Conservation (phyloP, 768 basidiomycete genomes). For the Podaxis pistillaris region DNA sequence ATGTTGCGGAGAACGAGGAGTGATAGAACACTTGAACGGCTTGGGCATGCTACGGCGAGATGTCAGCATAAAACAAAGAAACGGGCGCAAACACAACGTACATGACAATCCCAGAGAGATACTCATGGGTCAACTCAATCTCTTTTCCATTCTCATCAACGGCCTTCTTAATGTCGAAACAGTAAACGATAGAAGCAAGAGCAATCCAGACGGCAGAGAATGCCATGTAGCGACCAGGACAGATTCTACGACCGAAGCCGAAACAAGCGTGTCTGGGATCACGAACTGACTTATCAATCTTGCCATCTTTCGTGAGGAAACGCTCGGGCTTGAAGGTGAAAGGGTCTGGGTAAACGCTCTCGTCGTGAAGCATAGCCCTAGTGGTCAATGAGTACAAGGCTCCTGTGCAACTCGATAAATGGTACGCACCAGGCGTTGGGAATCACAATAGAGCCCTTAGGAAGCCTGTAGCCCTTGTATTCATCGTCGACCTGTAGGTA, state of each 20-base stretch:
- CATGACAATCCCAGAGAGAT: constrained; percentile 20
- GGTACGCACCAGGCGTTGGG: constrained; percentile 30
- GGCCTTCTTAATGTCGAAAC: constrained; percentile 24
- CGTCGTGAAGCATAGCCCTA: constrained; percentile 43
- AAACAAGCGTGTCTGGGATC: constrained; percentile 28
- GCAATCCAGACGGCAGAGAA: constrained; percentile 25
- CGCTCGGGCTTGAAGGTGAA: constrained; percentile 41
- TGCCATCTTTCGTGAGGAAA: constrained; percentile 28
- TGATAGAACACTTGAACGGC: constrained; percentile 20
- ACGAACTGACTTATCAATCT: constrained; percentile 23
- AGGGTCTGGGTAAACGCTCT: constrained; percentile 37
- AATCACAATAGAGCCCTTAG: constrained; percentile 31
- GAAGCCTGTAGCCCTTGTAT: constrained; percentile 29
- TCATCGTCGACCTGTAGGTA: constrained; percentile 24
- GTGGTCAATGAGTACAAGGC: neutral
- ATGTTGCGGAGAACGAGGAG: constrained; percentile 18
- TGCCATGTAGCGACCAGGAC: constrained; percentile 27
- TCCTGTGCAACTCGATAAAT: too few species aligned
- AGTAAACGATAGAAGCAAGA: constrained; percentile 22
- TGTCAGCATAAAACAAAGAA: neutral
- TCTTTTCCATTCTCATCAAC: constrained; percentile 19
- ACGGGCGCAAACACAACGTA: constrained; percentile 9
- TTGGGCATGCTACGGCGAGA: constrained; percentile 17
- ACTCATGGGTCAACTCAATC: constrained; percentile 13
- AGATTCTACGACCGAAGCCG: constrained; percentile 31